Evolutionary conservation across 257 asterid genomes (phyloP).

Genomic region (Salvia hispanica): DNA sequence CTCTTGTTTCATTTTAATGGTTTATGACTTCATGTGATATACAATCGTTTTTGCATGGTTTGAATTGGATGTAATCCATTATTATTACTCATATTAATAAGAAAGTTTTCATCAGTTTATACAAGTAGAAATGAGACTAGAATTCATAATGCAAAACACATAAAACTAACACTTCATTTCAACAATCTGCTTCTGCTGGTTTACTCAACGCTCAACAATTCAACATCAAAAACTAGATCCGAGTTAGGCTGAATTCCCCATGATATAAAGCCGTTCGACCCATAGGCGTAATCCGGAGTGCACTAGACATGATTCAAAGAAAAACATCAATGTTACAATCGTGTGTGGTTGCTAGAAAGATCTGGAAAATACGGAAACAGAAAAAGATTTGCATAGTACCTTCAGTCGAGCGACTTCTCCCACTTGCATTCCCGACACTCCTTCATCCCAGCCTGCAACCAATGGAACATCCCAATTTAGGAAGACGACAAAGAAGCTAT

Average conservation of each 20-base stretch:
- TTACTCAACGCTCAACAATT: slow-evolving; percentile 59
- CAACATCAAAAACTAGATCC: slow-evolving; percentile 76
- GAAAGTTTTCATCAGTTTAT: neutral
- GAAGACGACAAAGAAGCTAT: neutral
- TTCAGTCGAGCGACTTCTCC: slow-evolving; percentile 91
- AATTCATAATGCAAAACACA: slow-evolving; percentile 19
- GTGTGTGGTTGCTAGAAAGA: too few relatives aligned
- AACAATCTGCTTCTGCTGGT: neutral
- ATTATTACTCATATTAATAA: neutral
- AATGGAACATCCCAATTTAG: neutral
- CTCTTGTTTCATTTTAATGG: too few relatives aligned
- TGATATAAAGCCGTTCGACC: slow-evolving; percentile 72
- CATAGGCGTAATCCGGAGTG: slow-evolving; percentile 92
- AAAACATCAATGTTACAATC: too few relatives aligned
- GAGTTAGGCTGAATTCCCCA: slow-evolving; percentile 97
- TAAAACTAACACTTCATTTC: neutral
- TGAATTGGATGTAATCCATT: slow-evolving; percentile 1
- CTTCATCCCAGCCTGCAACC: slow-evolving; percentile 95
- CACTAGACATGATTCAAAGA: slow-evolving; percentile 54
- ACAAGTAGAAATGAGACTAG: slow-evolving; percentile 4
- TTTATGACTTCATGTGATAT: too few relatives aligned
- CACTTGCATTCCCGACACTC: slow-evolving; percentile 88
- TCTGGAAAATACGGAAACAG: neutral
- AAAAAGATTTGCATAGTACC: slow-evolving; percentile 27
- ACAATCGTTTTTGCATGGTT: too few relatives aligned